Percentiles rank a stretch among this genome's conserved stretches.
phyloP scores from a whole-genome alignment of 345 rosid species.

The Eucalyptus regnans region DNA sequence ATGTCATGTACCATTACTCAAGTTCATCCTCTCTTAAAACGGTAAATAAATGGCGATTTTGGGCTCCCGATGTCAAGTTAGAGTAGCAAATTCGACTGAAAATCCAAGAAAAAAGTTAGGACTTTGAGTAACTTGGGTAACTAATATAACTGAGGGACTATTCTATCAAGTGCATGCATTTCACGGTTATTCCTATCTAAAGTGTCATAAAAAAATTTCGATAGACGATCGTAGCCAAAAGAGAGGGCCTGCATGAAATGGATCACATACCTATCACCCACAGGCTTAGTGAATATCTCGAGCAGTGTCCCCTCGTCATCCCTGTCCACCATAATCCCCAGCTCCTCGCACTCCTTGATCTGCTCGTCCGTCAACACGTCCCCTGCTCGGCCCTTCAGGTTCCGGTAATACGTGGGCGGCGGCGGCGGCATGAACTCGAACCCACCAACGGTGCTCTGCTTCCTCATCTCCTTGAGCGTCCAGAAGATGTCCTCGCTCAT shows the following conservation, averaged over 20 bases:
- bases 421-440: constrained; percentile 94
- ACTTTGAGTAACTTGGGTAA: not conserved
- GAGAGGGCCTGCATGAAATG: not conserved
- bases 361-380: constrained; percentile 88
- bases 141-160: not conserved
- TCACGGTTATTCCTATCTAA: not conserved
- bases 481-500: constrained; percentile 61
- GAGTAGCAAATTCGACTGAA: not conserved
- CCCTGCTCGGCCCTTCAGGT: constrained; percentile 73
- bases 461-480: constrained; percentile 73
- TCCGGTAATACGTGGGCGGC: constrained; percentile 71
- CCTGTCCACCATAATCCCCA: not conserved
- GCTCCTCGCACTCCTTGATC: constrained; percentile 84
- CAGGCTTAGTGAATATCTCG: constrained; percentile 84
- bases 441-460: constrained; percentile 62
- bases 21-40: not conserved
- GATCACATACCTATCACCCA: constrained; percentile 65
- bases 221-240: not conserved
- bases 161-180: not conserved
- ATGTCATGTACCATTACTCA: not conserved
- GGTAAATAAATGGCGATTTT: not conserved
- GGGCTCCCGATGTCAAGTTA: not conserved
- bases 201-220: not conserved
- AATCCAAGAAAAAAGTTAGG: not conserved
- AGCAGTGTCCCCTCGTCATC: constrained; percentile 31